These are phyloP conservation scores for Colletotrichum sp. DNA, from an alignment of 2,329 filamentous ascomycete species.

Conservation along the genomic window DNA sequence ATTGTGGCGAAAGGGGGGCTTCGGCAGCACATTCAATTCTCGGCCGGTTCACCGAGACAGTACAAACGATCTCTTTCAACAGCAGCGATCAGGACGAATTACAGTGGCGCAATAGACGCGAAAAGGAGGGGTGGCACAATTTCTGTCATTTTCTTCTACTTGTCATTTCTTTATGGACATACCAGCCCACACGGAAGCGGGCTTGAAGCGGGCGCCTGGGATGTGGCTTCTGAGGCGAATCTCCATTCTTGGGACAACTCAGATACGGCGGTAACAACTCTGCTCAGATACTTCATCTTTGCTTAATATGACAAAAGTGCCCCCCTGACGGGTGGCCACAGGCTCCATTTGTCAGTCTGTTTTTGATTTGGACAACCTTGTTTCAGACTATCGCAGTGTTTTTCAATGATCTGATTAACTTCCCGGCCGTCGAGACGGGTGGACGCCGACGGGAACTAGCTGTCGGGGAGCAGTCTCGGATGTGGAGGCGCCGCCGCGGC, in stretches of 20 bases:
- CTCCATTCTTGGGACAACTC: neutral
- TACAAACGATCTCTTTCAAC: neutral
- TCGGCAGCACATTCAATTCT: neutral
- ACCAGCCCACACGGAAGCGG: neutral
- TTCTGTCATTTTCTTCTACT: neutral
- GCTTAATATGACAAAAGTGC: neutral
- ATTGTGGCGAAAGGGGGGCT: neutral
- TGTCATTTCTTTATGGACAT: neutral
- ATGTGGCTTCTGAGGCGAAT: neutral
- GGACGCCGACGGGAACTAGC: neutral
- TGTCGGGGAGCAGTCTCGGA: neutral
- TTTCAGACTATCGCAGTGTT: neutral
- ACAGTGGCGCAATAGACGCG: neutral
- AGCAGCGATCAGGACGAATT: neutral
- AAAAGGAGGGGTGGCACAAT: neutral
- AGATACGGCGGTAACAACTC: neutral
- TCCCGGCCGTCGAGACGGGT: neutral
- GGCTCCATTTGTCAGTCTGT: neutral
- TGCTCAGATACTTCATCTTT: neutral
- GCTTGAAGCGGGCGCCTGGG: neutral
- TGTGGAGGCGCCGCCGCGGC: neutral
- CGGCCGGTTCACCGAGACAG: neutral
- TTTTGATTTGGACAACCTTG: neutral
- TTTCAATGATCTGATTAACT: neutral
- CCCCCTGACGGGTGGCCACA: neutral